These are phyloP conservation scores for Colletotrichum zoysiae DNA, from an alignment of 2,329 filamentous ascomycete species.

Conservation along the genomic window DNA sequence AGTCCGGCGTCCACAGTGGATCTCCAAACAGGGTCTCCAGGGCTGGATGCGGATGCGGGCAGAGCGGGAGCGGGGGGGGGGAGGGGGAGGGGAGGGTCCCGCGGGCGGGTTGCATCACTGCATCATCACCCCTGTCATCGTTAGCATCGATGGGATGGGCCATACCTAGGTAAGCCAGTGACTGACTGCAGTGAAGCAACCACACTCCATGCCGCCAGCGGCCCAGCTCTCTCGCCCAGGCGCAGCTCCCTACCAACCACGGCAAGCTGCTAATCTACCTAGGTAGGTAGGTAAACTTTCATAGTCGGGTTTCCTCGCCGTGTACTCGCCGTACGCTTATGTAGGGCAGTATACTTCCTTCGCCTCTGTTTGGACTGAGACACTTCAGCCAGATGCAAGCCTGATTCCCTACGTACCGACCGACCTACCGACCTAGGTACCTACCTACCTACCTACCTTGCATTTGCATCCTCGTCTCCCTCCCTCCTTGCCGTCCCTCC, in stretches of 20 bases:
- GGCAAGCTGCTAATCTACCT: background rate
- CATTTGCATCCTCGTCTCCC: background rate
- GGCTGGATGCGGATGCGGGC: constrained; percentile 13
- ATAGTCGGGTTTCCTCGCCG: background rate
- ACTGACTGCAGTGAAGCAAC: background rate
- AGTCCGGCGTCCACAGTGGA: constrained; percentile 33
- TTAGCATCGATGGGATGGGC: constrained; percentile 3
- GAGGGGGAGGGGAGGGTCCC: background rate
- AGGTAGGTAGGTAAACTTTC: constrained; percentile 1
- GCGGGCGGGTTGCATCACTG: constrained; percentile 20
- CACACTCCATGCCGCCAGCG: background rate
- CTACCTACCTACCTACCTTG: background rate
- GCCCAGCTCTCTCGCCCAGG: background rate
- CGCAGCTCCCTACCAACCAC: background rate
- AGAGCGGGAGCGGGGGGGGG: constrained; percentile 24
- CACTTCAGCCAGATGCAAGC: constrained; percentile 11
- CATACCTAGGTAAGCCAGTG: background rate
- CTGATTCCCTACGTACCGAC: background rate
- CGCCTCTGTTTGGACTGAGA: background rate
- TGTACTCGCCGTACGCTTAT: background rate
- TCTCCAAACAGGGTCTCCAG: constrained; percentile 14
- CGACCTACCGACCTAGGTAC: too few relatives aligned
- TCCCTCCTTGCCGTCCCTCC: background rate
- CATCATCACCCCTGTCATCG: constrained; percentile 28
- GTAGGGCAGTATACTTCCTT: background rate